Evolutionary conservation across 768 basidiomycete species (phyloP), one percentile per base, ranked within the genome.

Genomic region (Butyriboletus loyo): DNA sequence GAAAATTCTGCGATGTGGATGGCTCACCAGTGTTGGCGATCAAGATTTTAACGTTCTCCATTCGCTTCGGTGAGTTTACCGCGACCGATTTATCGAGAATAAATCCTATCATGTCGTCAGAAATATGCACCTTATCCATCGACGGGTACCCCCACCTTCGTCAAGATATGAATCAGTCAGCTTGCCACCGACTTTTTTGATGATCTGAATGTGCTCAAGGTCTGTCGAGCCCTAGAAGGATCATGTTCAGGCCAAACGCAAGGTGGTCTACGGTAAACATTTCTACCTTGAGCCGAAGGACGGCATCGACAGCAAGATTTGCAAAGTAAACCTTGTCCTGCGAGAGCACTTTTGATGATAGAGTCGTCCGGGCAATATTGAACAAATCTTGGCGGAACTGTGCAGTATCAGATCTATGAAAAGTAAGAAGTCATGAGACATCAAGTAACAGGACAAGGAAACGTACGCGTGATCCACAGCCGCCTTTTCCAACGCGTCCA

Each of bases 101-200:
- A 76, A 98, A 99, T 24, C 95, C 92, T 94, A 38, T 55, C 7
- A 11, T 19, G 7, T 21, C 5, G 14, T 60, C 22, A 43, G 31
- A 37, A 10, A 21, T 24, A 19, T 21, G 14, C 8, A 5, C 37
- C 0, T 0, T n/a, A 27, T 3, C 37, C 10, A 13, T 21, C 11
- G 34, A 47, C 17, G 19, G 24, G 11, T 36, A 19, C 58, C 74
- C 15, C 3, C 57, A 86, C 92, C 96, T 76, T 98, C 97, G 65
- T 97, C 95, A 31, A 99, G 83, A 76, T 98, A 99, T 7, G 93
- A 96, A 64, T 98, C 96, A 0, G 93, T 96, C 62, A 99, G 79
- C 76, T 98, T 99, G 46, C 96, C 96, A 52, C 96, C 96, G n/a
- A 91, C 92, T 73, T 98, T 98, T 81, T 99, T 99, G 77, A 98